A percentile compares a stretch with the other conserved stretches of the same genome.
These are phyloP conservation scores for Halophytophthora polymorphica DNA, from an alignment of 352 stramenopile genomes.

Conservation along the genomic window DNA sequence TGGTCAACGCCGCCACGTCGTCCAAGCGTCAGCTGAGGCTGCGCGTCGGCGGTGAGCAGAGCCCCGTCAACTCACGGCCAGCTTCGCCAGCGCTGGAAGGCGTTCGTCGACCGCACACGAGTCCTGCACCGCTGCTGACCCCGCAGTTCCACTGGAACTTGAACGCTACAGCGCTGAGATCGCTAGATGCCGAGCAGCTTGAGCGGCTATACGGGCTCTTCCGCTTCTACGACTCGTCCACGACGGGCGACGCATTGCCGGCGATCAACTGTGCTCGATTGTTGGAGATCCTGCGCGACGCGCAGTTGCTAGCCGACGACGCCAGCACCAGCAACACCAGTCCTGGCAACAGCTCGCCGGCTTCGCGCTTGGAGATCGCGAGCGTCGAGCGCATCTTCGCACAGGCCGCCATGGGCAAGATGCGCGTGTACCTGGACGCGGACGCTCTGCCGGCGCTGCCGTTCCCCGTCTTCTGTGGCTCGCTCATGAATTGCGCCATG, in stretches of 20 bases:
- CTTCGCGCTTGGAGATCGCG: slow-evolving; percentile 4
- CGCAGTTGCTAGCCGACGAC: slow-evolving; percentile 16
- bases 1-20: neutral
- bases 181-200: slow-evolving; percentile 24
- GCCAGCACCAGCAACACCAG: neutral
- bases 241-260: slow-evolving; percentile 35
- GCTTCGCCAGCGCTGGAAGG: neutral
- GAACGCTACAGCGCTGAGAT: slow-evolving; percentile 32
- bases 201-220: slow-evolving; percentile 49
- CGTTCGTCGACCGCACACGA: slow-evolving; percentile 9
- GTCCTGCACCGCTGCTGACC: slow-evolving; percentile 11
- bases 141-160: slow-evolving; percentile 60
- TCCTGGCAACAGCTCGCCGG: neutral
- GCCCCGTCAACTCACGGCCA: neutral
- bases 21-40: slow-evolving; percentile 8
- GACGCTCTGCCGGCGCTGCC: slow-evolving; percentile 46
- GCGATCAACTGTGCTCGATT: slow-evolving; percentile 47
- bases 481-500: slow-evolving; percentile 49
- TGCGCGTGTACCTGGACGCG: slow-evolving; percentile 53
- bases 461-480: slow-evolving; percentile 53
- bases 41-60: neutral
- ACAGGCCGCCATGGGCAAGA: slow-evolving; percentile 50
- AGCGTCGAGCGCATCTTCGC: slow-evolving; percentile 50
- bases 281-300: slow-evolving; percentile 42
- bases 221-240: slow-evolving; percentile 60